Percentiles rank a stretch among this genome's conserved stretches.
Conservation (phyloP, 441 rosid species). For the Gossypium lobatum region DNA sequence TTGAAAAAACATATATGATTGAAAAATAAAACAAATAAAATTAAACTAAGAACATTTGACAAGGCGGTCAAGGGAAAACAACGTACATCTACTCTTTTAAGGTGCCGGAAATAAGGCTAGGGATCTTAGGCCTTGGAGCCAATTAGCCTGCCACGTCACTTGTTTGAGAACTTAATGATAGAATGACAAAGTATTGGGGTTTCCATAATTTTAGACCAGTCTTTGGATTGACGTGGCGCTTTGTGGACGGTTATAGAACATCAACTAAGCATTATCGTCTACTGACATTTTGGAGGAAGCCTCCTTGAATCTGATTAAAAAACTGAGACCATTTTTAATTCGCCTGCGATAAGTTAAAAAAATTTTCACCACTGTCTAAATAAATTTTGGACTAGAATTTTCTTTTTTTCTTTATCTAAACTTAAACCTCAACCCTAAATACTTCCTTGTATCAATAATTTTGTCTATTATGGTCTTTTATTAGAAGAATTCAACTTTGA, state of each 20-base stretch:
- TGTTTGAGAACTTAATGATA: neutral
- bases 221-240: constrained; percentile 2
- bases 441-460: neutral
- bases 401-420: too few species aligned
- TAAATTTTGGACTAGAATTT: neutral
- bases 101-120: neutral
- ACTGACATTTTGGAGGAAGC: neutral
- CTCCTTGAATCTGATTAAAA: neutral
- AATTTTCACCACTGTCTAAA: too few species aligned
- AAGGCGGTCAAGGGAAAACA: neutral
- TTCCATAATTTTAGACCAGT: constrained; percentile 5
- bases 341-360: too few species aligned
- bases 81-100: neutral
- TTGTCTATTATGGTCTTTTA: too few species aligned
- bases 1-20: neutral
- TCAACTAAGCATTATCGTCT: neutral
- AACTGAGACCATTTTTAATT: too few species aligned
- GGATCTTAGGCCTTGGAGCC: neutral
- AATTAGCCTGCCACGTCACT: constrained; percentile 4
- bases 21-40: neutral
- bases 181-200: neutral
- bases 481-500: neutral
- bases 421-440: neutral
- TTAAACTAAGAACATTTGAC: too few species aligned
- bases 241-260: neutral